Evolutionary conservation across 2,329 filamentous ascomycete species (phyloP).

Genomic region (Xylariales sp.): DNA sequence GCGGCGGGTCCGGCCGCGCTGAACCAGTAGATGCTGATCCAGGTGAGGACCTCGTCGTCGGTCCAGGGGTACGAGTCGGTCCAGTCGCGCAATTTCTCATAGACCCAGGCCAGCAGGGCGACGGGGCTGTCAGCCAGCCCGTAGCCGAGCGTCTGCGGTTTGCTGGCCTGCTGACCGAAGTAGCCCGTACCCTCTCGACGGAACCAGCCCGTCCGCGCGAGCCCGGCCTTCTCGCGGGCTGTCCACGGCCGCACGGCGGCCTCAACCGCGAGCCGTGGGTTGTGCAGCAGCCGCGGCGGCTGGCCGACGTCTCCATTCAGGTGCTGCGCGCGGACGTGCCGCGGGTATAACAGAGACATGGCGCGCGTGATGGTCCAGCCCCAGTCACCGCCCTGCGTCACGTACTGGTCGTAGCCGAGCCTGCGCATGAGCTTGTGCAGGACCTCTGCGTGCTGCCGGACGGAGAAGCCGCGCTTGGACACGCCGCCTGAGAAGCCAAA

Average conservation of each 20-base stretch:
- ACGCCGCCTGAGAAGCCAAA: conserved; percentile 35
- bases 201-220: conserved; percentile 51
- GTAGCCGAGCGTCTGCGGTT: conserved; percentile 69
- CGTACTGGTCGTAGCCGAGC: conserved; percentile 55
- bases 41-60: conserved; percentile 70
- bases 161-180: conserved; percentile 54
- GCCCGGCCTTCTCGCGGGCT: conserved; percentile 38
- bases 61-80: conserved; percentile 69
- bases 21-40: conserved; percentile 72
- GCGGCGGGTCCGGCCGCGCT: conserved; percentile 60
- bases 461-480: conserved; percentile 46
- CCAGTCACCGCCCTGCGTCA: conserved; percentile 64
- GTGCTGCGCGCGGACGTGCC: conserved; percentile 56
- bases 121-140: conserved; percentile 65
- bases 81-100: conserved; percentile 77
- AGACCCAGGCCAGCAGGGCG: conserved; percentile 70
- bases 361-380: conserved; percentile 60
- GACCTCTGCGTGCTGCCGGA: conserved; percentile 55
- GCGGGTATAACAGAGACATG: conserved; percentile 55
- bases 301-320: not conserved
- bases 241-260: conserved; percentile 38
- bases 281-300: conserved; percentile 18
- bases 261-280: conserved; percentile 4
- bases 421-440: conserved; percentile 56
- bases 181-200: conserved; percentile 50